These are phyloP conservation scores for Lasiosphaeria miniovina DNA, from an alignment of 495 filamentous ascomycete species.

Conservation along the genomic window DNA sequence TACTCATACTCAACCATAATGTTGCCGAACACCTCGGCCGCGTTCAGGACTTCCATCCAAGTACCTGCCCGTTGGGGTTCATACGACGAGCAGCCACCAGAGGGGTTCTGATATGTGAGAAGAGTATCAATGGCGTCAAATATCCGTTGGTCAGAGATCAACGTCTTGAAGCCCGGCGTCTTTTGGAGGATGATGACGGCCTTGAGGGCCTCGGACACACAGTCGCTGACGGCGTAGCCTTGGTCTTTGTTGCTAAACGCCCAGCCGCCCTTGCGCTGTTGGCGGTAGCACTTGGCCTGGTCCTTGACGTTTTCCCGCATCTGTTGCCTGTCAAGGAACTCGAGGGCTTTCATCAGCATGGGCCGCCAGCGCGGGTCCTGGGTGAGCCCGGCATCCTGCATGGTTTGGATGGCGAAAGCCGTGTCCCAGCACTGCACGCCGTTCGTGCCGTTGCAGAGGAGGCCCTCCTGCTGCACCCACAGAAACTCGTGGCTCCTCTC, in stretches of 20 bases:
- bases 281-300: conserved; percentile 81
- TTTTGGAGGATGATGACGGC: conserved; percentile 81
- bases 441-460: conserved; percentile 94
- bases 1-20: conserved; percentile 99
- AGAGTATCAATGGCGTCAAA: conserved; percentile 88
- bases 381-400: conserved; percentile 74
- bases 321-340: conserved; percentile 89
- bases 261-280: conserved; percentile 91
- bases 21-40: conserved; percentile 91
- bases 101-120: conserved; percentile 85
- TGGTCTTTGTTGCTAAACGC: conserved; percentile 88
- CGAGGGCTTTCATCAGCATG: conserved; percentile 79
- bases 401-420: conserved; percentile 77
- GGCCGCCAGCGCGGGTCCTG: conserved; percentile 72
- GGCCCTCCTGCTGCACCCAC: conserved; percentile 89
- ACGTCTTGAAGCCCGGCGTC: conserved; percentile 67
- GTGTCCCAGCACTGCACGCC: conserved; percentile 98
- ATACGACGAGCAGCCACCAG: conserved; percentile 88
- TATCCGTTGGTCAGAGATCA: conserved; percentile 71
- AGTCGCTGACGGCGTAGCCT: conserved; percentile 94
- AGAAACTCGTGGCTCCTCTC: conserved; percentile 82
- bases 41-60: conserved; percentile 81
- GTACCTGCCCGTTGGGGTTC: conserved; percentile 76
- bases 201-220: conserved; percentile 86
- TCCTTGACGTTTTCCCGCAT: conserved; percentile 80